Evolutionary conservation across 352 stramenopile genomes (phyloP).

Genomic region (Thraustochytrium sp.): DNA sequence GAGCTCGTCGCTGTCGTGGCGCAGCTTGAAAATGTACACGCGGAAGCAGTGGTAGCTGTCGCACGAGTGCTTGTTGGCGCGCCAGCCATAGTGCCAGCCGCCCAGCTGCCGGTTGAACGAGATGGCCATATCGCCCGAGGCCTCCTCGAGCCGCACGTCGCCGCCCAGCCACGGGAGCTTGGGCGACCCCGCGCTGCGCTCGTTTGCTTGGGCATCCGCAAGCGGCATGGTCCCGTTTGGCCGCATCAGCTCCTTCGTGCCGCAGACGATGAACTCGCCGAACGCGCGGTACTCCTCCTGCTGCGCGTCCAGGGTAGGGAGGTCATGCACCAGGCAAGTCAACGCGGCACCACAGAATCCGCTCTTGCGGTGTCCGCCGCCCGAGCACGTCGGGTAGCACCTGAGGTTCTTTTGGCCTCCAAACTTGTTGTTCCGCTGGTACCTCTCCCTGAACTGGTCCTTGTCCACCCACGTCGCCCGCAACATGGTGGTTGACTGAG

Average conservation of each 20-base stretch:
- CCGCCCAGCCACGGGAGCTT: conserved; percentile 17
- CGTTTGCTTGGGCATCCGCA: background rate
- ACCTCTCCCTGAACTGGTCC: conserved; percentile 60
- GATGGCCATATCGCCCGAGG: background rate
- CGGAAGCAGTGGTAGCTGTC: conserved; percentile 36
- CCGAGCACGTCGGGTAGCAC: conserved; percentile 17
- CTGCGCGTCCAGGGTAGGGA: background rate
- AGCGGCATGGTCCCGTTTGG: background rate
- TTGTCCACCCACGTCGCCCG: background rate
- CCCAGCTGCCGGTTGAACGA: conserved; percentile 18
- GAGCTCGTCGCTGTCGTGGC: background rate
- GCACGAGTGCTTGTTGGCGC: conserved; percentile 43
- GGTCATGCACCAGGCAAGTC: conserved; percentile 35
- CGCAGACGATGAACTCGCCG: conserved; percentile 18
- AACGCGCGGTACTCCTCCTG: background rate
- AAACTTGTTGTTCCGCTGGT: conserved; percentile 50
- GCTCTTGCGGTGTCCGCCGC: conserved; percentile 29
- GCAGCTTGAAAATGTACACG: conserved; percentile 8
- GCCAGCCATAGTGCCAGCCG: conserved; percentile 41
- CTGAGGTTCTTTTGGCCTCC: conserved; percentile 38
- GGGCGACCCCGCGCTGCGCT: background rate
- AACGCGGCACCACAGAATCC: conserved; percentile 24
- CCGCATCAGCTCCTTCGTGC: background rate
- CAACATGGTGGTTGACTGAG: background rate
- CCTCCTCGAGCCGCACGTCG: background rate